These are phyloP conservation scores for Pyrenophora teres DNA, from an alignment of 2,329 filamentous ascomycete species.

Conservation along the genomic window DNA sequence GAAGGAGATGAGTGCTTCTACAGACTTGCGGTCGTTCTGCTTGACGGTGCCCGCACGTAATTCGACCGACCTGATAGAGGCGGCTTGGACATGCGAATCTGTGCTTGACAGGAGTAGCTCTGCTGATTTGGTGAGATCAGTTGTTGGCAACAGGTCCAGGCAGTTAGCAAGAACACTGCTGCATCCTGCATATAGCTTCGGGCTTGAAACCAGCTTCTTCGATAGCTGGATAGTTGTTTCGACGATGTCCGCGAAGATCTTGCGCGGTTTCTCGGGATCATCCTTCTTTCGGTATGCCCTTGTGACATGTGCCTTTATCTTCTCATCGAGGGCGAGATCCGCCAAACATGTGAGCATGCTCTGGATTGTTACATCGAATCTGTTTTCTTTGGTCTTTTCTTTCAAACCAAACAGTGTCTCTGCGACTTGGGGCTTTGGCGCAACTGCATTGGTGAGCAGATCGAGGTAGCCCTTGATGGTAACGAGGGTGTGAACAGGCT, in stretches of 20 bases:
- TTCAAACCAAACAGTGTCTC: conserved; percentile 70
- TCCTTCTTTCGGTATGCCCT: conserved; percentile 38
- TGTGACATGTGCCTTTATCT: conserved; percentile 37
- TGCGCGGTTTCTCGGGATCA: conserved; percentile 34
- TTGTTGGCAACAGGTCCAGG: conserved; percentile 82
- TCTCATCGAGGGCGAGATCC: conserved; percentile 42
- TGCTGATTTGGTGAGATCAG: conserved; percentile 87
- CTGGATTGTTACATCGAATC: conserved; percentile 44
- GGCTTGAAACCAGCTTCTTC: conserved; percentile 61
- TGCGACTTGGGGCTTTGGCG: conserved; percentile 74
- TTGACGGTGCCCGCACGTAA: conserved; percentile 75
- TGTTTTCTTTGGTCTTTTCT: conserved; percentile 47
- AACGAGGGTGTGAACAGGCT: conserved; percentile 72
- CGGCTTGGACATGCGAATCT: conserved; percentile 74
- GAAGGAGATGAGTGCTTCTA: conserved; percentile 75
- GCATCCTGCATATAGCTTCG: conserved; percentile 49
- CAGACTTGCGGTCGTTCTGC: conserved; percentile 69
- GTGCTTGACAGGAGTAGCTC: conserved; percentile 78
- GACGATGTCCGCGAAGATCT: conserved; percentile 45
- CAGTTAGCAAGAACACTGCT: conserved; percentile 77
- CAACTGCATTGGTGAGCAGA: conserved; percentile 75
- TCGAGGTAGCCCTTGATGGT: conserved; percentile 76
- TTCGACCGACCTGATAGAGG: conserved; percentile 73
- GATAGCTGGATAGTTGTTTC: conserved; percentile 59
- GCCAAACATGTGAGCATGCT: conserved; percentile 49